phyloP scores from a whole-genome alignment of 1,139 yeast genomes.

The Ogataea hybrid region DNA sequence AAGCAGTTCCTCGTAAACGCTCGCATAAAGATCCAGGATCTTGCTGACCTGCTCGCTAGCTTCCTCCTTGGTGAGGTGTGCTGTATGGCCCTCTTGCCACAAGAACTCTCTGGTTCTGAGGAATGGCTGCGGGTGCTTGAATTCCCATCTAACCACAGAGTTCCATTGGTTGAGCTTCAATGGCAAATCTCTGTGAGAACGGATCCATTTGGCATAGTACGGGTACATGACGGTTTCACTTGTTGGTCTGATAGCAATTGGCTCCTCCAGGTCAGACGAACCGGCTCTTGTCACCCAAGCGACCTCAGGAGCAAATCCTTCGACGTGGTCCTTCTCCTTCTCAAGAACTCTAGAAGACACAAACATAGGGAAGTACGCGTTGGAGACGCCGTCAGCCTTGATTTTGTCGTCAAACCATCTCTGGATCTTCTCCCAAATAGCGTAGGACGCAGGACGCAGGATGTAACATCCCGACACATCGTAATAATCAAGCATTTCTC shows the following conservation, averaged over 20 bases:
- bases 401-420: slow-evolving; percentile 78
- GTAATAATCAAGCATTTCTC: slow-evolving; percentile 97
- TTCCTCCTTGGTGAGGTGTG: slow-evolving; percentile 76
- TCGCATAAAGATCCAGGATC: slow-evolving; percentile 83
- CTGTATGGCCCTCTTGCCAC: slow-evolving; percentile 99
- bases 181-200: slow-evolving; percentile 97
- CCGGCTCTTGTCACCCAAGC: slow-evolving; percentile 99
- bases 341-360: slow-evolving; percentile 91
- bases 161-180: slow-evolving; percentile 98
- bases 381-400: slow-evolving; percentile 85
- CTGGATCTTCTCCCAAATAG: slow-evolving; percentile 94
- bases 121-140: slow-evolving; percentile 99
- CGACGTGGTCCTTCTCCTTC: slow-evolving; percentile 97
- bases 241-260: slow-evolving; percentile 98
- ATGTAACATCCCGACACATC: slow-evolving; percentile 99
- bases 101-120: slow-evolving; percentile 97
- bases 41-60: slow-evolving; percentile 83
- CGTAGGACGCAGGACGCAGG: slow-evolving; percentile 92
- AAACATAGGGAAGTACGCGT: slow-evolving; percentile 98
- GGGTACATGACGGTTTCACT: slow-evolving; percentile 99
- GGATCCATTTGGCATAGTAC: slow-evolving; percentile 97
- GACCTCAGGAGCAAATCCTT: slow-evolving; percentile 99
- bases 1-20: slow-evolving; percentile 82
- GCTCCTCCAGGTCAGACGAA: slow-evolving; percentile 89
- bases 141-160: slow-evolving; percentile 99